A percentile compares a stretch with the other conserved stretches of the same genome.
Conservation (phyloP, 768 basidiomycete genomes). For the Psilocybe sp. region DNA sequence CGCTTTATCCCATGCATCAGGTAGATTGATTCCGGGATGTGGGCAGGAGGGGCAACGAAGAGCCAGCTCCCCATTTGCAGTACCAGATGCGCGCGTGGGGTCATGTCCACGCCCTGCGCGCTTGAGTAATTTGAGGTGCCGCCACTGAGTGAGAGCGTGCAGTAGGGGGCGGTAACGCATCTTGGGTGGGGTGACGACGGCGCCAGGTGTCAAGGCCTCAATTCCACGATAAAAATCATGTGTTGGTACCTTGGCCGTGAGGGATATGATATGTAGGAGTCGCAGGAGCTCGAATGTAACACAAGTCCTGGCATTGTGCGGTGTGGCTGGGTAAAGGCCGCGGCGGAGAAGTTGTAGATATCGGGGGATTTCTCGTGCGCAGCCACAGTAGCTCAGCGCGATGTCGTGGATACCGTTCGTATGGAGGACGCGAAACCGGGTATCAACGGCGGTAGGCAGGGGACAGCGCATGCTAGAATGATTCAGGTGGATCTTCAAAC, state of each 20-base stretch:
- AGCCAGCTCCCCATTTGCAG: constrained; percentile 22
- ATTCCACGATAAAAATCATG: constrained; percentile 29
- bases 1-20: constrained; percentile 17
- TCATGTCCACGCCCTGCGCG: constrained; percentile 21
- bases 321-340: constrained; percentile 30
- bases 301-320: constrained; percentile 21
- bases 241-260: constrained; percentile 24
- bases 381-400: constrained; percentile 28
- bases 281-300: constrained; percentile 22
- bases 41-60: constrained; percentile 34
- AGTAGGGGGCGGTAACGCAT: constrained; percentile 5
- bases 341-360: constrained; percentile 26
- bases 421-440: constrained; percentile 29
- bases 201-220: constrained; percentile 20
- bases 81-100: constrained; percentile 11
- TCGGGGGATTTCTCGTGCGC: constrained; percentile 12
- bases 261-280: constrained; percentile 22
- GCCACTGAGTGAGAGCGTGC: constrained; percentile 12
- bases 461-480: too few relatives aligned
- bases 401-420: constrained; percentile 28
- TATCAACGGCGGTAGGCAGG: too few relatives aligned
- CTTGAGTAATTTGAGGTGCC: constrained; percentile 24
- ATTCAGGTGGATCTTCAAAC: too few relatives aligned
- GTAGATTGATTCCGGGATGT: constrained; percentile 26
- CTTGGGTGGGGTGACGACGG: constrained; percentile 6